Conservation (phyloP, 352 stramenopile species). For the Pythium brassicae region DNA sequence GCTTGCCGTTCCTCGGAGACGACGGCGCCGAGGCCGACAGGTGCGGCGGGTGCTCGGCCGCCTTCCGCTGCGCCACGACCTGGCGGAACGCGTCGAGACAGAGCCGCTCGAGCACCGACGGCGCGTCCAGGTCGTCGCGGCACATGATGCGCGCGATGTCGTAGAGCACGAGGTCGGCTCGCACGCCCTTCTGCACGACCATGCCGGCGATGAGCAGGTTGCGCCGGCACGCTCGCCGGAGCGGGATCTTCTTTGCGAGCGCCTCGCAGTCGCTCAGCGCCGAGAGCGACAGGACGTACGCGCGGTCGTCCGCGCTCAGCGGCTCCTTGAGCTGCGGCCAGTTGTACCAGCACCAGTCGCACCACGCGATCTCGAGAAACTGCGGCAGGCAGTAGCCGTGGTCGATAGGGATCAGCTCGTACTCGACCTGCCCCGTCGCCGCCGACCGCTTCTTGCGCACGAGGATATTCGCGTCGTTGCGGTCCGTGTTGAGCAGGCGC, state of each 20-base stretch:
- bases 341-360: conserved; percentile 98
- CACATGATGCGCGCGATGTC: conserved; percentile 84
- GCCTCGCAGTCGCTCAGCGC: conserved; percentile 49
- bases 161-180: conserved; percentile 53
- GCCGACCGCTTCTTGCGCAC: conserved; percentile 76
- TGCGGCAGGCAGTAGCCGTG: conserved; percentile 97
- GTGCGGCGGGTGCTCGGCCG: background rate
- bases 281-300: conserved; percentile 62
- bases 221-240: conserved; percentile 63
- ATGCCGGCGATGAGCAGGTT: conserved; percentile 83
- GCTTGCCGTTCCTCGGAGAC: conserved; percentile 6
- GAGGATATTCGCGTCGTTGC: conserved; percentile 97
- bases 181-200: conserved; percentile 74
- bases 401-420: conserved; percentile 98
- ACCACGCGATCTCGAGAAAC: conserved; percentile 95
- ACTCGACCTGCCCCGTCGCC: conserved; percentile 52
- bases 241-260: conserved; percentile 64
- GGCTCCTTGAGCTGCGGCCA: conserved; percentile 90
- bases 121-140: conserved; percentile 73
- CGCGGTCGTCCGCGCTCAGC: conserved; percentile 49
- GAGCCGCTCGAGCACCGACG: conserved; percentile 57
- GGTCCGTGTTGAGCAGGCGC: conserved; percentile 96
- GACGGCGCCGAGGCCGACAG: conserved; percentile 1
- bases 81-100: conserved; percentile 72
- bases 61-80: conserved; percentile 27